Evolutionary conservation across 352 stramenopile species (phyloP), one percentile per base, ranked within the genome.

Genomic region (Pythium oligandrum): DNA sequence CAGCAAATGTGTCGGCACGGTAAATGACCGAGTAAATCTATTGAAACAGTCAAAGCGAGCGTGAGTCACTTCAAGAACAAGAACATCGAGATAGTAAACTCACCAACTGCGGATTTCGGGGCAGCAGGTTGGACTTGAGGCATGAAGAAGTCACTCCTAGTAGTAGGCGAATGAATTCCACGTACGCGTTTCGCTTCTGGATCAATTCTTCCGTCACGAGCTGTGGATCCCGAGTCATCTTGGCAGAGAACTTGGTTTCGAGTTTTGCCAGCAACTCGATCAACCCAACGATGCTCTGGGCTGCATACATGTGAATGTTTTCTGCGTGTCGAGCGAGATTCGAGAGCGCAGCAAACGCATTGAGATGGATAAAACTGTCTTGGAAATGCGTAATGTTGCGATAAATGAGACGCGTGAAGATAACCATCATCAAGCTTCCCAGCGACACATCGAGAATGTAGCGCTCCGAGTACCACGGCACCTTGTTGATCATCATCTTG

Each of bases 1-100:
- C 57, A 7, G 57, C 37, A 45, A 93, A 88, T 26, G 78, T 82
- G 17, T 82, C 70, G 4, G 75, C 71, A 26, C 74, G 75, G 52
- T 93, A 85, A 34, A 93, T 48, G 8, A 93, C 58, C 34, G 80
- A 84, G 84, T 90, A 93, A 83, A 93, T 91, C 73, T 83, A 58
- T 17, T 12, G 8, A 38, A 35, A 39, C 6, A 53, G 1, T 1
- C 55, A 35, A 4, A 1, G 17, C 12, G 17, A 12, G 26, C n/a
- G 4, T 34, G 31, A 56, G 26, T 35, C 43, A 40, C 7, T 35
- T 46, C 9, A 35, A 45, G 5, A 35, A 43, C n/a, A 54, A 45
- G 35, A 38, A 46, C 17, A 33, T 26, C 17, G 17, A 26, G 17
- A 26, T 26, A 26, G 17, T 4, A 46, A 45, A 33, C 26, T 6